A percentile compares a stretch with the other conserved stretches of the same genome.
These are phyloP conservation scores for Naganishia antarctica DNA, from an alignment of 768 basidiomycete genomes.

Conservation along the genomic window DNA sequence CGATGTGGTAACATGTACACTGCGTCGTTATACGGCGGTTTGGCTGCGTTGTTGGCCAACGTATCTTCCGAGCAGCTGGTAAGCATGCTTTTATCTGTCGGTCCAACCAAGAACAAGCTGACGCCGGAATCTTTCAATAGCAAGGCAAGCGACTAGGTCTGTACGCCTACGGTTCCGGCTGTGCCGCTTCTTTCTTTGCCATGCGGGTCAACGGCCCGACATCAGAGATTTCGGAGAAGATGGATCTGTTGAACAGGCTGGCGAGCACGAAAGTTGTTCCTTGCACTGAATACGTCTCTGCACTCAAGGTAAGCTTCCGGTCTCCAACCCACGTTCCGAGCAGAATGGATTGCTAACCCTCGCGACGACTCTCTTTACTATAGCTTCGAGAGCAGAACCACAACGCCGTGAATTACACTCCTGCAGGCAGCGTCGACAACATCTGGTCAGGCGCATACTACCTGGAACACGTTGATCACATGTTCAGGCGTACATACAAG, in stretches of 20 bases:
- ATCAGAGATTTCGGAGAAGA: conserved; percentile 68
- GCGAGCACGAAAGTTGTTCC: conserved; percentile 83
- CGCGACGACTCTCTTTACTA: conserved; percentile 27
- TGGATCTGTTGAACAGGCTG: conserved; percentile 73
- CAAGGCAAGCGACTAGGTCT: conserved; percentile 79
- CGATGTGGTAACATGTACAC: conserved; percentile 99
- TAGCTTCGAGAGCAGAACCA: conserved; percentile 96
- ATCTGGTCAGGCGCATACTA: conserved; percentile 93
- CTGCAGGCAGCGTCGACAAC: conserved; percentile 79
- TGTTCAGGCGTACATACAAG: conserved; percentile 85
- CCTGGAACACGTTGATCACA: conserved; percentile 80
- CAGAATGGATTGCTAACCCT: no score
- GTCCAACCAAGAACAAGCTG: conserved; percentile 5
- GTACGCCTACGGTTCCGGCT: conserved; percentile 95
- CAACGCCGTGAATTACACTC: conserved; percentile 77
- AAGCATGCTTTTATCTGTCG: not conserved
- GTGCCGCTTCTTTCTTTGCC: conserved; percentile 90
- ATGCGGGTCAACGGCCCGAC: conserved; percentile 83
- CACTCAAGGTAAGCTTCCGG: conserved; percentile 54
- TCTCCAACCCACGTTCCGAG: not conserved
- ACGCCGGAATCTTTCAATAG: not conserved
- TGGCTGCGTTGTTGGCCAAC: conserved; percentile 75
- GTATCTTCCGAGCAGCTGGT: conserved; percentile 64
- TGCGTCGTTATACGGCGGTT: conserved; percentile 87
- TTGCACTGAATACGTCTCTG: conserved; percentile 84